Percentiles rank a stretch among this genome's conserved stretches.
These are phyloP conservation scores for Mediolabrus comicus DNA, from an alignment of 108 stramenopile genomes.

Conservation along the genomic window DNA sequence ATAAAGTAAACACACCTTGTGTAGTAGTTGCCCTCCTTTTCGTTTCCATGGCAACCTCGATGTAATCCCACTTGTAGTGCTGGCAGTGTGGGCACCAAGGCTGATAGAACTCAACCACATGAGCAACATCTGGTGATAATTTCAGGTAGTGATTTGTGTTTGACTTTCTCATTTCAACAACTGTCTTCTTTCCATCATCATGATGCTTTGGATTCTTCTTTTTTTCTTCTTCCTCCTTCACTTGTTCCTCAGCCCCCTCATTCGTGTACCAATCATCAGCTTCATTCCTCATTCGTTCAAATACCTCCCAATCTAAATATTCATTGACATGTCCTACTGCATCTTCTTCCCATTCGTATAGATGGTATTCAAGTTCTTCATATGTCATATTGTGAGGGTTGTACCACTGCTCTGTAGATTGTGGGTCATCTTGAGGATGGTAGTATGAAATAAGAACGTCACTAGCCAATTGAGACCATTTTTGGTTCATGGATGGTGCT, in stretches of 20 bases:
- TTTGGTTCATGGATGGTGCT: background rate
- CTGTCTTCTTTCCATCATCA: constrained; percentile 8
- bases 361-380: constrained; percentile 17
- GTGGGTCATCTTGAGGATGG: background rate
- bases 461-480: background rate
- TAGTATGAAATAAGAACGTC: background rate
- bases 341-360: constrained; percentile 29
- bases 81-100: constrained; percentile 45
- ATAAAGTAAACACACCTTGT: background rate
- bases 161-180: constrained; percentile 4
- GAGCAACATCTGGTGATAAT: constrained; percentile 13
- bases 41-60: constrained; percentile 37
- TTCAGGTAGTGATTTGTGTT: constrained; percentile 9
- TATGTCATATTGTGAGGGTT: constrained; percentile 19
- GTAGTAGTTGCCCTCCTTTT: constrained; percentile 21
- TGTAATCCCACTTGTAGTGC: constrained; percentile 32
- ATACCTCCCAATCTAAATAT: constrained; percentile 1
- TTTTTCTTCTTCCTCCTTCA: constrained; percentile 5
- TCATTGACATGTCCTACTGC: constrained; percentile 7
- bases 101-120: constrained; percentile 34
- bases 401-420: background rate
- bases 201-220: background rate
- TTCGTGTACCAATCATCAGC: constrained; percentile 8
- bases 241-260: constrained; percentile 2
- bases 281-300: constrained; percentile 2